Conservation (phyloP, 2,329 filamentous ascomycete genomes). For the Colletotrichum sp. region DNA sequence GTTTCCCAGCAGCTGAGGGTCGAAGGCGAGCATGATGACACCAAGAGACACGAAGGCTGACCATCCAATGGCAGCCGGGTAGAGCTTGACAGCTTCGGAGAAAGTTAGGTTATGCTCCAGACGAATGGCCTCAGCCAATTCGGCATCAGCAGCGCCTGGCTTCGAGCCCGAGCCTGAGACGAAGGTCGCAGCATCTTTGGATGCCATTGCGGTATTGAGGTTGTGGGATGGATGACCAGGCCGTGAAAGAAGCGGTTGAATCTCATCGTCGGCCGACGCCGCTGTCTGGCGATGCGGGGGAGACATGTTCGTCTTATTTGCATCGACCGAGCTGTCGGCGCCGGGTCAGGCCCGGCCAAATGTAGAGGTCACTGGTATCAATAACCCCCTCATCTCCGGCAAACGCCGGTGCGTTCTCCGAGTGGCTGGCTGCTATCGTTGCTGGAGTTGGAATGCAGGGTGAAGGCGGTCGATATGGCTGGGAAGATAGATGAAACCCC, state of each 20-base stretch:
- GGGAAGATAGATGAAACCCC: neutral
- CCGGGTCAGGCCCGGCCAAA: neutral
- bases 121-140: slow-evolving; percentile 39
- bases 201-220: neutral
- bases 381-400: neutral
- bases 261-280: neutral
- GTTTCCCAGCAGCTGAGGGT: slow-evolving; percentile 68
- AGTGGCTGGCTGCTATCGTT: neutral
- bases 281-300: neutral
- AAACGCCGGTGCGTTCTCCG: neutral
- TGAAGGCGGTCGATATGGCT: neutral
- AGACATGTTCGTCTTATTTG: slow-evolving; percentile 2
- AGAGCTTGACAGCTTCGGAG: slow-evolving; percentile 43
- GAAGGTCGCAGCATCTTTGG: neutral
- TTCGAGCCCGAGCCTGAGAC: neutral
- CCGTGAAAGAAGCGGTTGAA: neutral
- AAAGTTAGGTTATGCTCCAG: slow-evolving; percentile 43
- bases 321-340: neutral
- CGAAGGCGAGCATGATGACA: slow-evolving; percentile 68
- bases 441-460: neutral
- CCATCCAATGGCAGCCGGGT: slow-evolving; percentile 56
- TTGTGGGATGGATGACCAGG: neutral
- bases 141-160: slow-evolving; percentile 14
- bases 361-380: neutral
- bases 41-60: slow-evolving; percentile 64